Percentiles rank a stretch among this genome's conserved stretches.
phyloP scores from a whole-genome alignment of 2,329 filamentous ascomycete species.

The Phialophora chinensis region DNA sequence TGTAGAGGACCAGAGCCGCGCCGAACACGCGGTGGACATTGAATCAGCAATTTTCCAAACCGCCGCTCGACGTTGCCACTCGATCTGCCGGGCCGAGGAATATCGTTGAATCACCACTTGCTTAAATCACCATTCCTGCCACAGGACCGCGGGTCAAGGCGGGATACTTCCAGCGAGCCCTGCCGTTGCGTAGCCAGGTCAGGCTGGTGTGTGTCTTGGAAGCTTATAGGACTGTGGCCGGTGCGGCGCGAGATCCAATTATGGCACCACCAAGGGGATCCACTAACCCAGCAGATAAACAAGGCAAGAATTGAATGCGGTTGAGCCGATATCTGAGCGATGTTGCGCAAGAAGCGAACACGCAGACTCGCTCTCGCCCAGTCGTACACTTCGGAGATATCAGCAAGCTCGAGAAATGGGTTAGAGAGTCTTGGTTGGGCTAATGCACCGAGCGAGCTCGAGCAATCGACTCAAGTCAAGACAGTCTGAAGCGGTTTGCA shows the following conservation, averaged over 20 bases:
- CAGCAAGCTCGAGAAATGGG: conserved; percentile 8
- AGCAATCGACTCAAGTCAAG: background rate
- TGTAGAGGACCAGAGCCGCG: background rate
- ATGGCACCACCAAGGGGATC: conserved; percentile 7
- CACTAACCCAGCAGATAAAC: background rate
- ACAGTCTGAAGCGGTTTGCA: background rate
- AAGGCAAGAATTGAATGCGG: background rate
- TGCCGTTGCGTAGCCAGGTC: background rate
- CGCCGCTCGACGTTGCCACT: no score
- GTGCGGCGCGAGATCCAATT: conserved; percentile 12
- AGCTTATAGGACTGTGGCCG: background rate
- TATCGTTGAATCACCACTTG: background rate
- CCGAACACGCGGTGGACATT: background rate
- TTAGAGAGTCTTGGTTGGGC: background rate
- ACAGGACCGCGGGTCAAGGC: background rate
- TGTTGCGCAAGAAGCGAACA: background rate
- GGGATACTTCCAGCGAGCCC: background rate
- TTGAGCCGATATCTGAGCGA: background rate
- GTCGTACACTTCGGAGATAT: background rate
- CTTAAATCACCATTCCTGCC: background rate
- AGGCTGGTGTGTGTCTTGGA: background rate
- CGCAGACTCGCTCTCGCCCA: background rate
- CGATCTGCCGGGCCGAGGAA: background rate
- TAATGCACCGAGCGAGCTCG: background rate
- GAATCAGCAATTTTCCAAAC: background rate